Conservation (phyloP, 129 eudicot species). For the Flaveria ramosissima region DNA sequence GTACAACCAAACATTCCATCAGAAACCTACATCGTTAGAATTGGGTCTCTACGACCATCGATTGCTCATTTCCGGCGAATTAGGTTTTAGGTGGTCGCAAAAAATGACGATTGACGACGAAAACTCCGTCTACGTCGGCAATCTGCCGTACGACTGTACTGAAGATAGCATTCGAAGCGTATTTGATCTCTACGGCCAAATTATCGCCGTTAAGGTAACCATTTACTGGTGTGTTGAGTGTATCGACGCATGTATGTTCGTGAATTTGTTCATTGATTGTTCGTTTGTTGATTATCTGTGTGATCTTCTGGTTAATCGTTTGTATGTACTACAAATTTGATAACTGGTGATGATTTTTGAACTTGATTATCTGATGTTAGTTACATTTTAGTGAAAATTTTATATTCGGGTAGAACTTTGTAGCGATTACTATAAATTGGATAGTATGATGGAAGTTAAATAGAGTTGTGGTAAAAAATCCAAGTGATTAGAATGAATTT, state of each 20-base stretch:
- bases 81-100: slow-evolving; percentile 18
- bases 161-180: slow-evolving; percentile 62
- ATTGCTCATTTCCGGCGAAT: slow-evolving; percentile 18
- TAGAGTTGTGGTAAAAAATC: background rate
- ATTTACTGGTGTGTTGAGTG: background rate
- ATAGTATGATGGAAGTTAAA: background rate
- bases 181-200: slow-evolving; percentile 66
- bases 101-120: slow-evolving; percentile 87
- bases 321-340: background rate
- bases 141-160: slow-evolving; percentile 70
- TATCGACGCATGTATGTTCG: too few species aligned
- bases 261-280: background rate
- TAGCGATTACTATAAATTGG: background rate
- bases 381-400: background rate
- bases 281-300: background rate
- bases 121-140: slow-evolving; percentile 88
- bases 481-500: slow-evolving; percentile 1
- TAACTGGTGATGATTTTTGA: background rate
- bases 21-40: background rate
- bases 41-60: background rate
- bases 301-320: background rate
- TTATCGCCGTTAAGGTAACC: slow-evolving; percentile 73
- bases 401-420: background rate
- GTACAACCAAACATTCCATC: background rate
- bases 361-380: background rate